A percentile compares a stretch with the other conserved stretches of the same genome.
These are phyloP conservation scores for Sporothrix pseudoabietina DNA, from an alignment of 2,329 filamentous ascomycete species.

Conservation along the genomic window DNA sequence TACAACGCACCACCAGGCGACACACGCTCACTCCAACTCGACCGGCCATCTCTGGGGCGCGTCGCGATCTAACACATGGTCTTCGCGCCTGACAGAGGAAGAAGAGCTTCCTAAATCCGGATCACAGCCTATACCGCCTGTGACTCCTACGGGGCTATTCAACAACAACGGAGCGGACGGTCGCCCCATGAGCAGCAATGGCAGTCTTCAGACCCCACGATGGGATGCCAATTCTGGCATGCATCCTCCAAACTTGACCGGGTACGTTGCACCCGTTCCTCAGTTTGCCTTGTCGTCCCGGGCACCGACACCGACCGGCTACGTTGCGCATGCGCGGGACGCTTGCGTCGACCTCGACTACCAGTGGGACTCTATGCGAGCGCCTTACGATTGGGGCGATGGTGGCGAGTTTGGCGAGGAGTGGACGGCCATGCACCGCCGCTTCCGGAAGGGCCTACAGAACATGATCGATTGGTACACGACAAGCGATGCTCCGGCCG, in stretches of 20 bases:
- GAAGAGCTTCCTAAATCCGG: conserved; percentile 17
- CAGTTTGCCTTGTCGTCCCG: conserved; percentile 80
- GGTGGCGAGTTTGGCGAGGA: conserved; percentile 89
- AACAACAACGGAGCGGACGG: conserved; percentile 28
- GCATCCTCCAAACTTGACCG: conserved; percentile 38
- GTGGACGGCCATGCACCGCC: conserved; percentile 92
- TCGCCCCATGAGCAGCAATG: conserved; percentile 37
- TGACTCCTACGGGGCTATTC: conserved; percentile 25
- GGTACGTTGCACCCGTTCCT: conserved; percentile 75
- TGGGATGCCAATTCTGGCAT: background rate
- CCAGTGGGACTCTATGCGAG: conserved; percentile 90
- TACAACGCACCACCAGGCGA: conserved; percentile 39
- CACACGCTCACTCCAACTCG: conserved; percentile 36
- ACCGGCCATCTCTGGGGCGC: conserved; percentile 47
- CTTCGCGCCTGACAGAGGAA: background rate
- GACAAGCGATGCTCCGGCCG: conserved; percentile 53
- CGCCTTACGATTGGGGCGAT: conserved; percentile 78
- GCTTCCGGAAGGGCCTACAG: conserved; percentile 79
- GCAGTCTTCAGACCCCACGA: conserved; percentile 26
- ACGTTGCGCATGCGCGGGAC: conserved; percentile 87
- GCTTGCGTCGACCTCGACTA: conserved; percentile 86
- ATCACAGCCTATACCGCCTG: conserved; percentile 17
- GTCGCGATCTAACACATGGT: conserved; percentile 30
- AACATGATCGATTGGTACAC: conserved; percentile 83
- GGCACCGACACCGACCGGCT: conserved; percentile 81